These are phyloP conservation scores for Apiosordaria backusii DNA, from an alignment of 495 filamentous ascomycete genomes.

Conservation along the genomic window DNA sequence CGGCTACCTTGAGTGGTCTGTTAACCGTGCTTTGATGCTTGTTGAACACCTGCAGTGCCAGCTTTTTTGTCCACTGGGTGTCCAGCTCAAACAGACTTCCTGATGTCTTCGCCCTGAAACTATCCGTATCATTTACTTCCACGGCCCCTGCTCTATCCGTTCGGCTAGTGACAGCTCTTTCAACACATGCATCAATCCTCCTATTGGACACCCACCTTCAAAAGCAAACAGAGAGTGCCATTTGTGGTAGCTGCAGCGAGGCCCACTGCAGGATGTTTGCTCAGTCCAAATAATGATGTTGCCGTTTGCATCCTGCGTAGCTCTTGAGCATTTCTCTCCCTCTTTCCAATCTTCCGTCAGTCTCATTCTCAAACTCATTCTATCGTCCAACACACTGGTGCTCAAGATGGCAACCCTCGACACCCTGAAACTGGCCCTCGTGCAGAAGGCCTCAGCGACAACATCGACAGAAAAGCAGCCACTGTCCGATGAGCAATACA, in stretches of 20 bases:
- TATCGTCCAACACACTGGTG: neutral
- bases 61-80: too few species aligned
- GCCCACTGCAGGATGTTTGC: neutral
- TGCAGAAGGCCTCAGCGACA: conserved; percentile 33
- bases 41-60: too few species aligned
- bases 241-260: neutral
- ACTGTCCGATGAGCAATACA: conserved; percentile 55
- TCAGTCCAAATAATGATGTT: neutral
- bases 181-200: neutral
- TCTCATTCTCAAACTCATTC: neutral
- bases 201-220: neutral
- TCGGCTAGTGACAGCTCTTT: neutral
- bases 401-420: conserved; percentile 50
- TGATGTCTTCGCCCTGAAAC: too few species aligned
- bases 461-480: conserved; percentile 34
- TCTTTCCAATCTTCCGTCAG: neutral
- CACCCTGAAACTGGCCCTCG: conserved; percentile 48
- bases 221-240: neutral
- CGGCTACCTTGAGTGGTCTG: too few species aligned
- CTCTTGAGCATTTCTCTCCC: neutral
- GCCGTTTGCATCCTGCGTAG: neutral
- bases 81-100: too few species aligned
- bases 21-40: too few species aligned
- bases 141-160: too few species aligned
- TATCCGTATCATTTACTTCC: too few species aligned